A percentile compares a stretch with the other conserved stretches of the same genome.
phyloP scores from a whole-genome alignment of 768 basidiomycete species.

The Lactarius vividus region DNA sequence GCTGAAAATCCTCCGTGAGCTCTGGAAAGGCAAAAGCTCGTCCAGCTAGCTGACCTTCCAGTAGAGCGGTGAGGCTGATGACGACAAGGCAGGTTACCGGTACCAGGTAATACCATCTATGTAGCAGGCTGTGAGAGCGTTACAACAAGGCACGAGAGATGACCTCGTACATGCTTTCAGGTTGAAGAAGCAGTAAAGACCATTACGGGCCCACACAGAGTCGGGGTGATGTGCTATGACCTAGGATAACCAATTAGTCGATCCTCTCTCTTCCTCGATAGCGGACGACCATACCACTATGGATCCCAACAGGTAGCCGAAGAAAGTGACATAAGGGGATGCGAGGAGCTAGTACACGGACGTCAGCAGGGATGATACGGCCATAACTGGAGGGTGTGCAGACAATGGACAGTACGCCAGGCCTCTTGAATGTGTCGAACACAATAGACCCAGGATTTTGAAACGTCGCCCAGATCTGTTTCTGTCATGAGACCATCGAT shows the following conservation, averaged over 20 bases:
- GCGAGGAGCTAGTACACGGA: constrained; percentile 35
- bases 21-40: constrained; percentile 5
- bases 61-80: constrained; percentile 39
- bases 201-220: constrained; percentile 38
- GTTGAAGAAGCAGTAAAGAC: constrained; percentile 49
- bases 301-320: constrained; percentile 40
- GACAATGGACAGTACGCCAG: constrained; percentile 32
- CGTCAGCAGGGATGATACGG: constrained; percentile 17
- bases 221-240: constrained; percentile 29
- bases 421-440: constrained; percentile 32
- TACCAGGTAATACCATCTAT: constrained; percentile 29
- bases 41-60: constrained; percentile 42
- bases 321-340: constrained; percentile 43
- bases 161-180: constrained; percentile 38
- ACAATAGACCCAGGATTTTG: constrained; percentile 29
- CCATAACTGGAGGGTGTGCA: background rate
- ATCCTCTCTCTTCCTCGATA: background rate
- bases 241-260: constrained; percentile 3
- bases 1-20: constrained; percentile 34
- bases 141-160: background rate
- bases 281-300: constrained; percentile 22
- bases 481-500: background rate
- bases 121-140: constrained; percentile 18
- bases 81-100: constrained; percentile 46
- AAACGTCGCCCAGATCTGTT: constrained; percentile 40